A percentile compares a stretch with the other conserved stretches of the same genome.
Conservation (phyloP, 352 stramenopile species). For the Blastocystis sp. region DNA sequence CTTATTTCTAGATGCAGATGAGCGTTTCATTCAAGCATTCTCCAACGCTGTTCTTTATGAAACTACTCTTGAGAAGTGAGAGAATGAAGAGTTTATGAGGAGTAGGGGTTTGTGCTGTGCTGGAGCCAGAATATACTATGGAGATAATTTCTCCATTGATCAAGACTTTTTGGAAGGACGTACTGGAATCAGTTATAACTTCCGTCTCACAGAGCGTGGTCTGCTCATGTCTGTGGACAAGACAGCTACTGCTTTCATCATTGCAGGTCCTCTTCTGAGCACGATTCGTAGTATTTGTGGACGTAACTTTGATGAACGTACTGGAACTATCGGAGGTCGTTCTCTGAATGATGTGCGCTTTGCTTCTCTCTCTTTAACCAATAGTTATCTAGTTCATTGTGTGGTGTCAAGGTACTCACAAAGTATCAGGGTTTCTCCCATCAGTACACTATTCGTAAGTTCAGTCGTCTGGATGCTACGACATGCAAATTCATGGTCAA, state of each 20-base stretch:
- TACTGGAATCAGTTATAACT: constrained; percentile 9
- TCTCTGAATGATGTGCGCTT: neutral
- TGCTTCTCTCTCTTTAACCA: too few relatives aligned
- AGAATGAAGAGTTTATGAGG: neutral
- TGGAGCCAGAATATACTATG: neutral
- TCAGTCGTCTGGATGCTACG: neutral
- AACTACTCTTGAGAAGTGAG: neutral
- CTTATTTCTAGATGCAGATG: neutral
- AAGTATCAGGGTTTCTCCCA: constrained; percentile 35
- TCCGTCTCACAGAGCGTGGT: constrained; percentile 42
- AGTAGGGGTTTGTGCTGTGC: neutral
- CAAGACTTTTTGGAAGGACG: neutral
- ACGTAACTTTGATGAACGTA: neutral
- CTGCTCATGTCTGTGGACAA: constrained; percentile 45
- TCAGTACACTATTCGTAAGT: constrained; percentile 36
- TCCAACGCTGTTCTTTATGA: constrained; percentile 27
- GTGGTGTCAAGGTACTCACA: constrained; percentile 3
- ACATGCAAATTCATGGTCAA: neutral
- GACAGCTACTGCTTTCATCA: constrained; percentile 12
- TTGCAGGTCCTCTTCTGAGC: neutral
- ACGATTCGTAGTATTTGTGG: neutral
- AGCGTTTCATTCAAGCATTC: constrained; percentile 43
- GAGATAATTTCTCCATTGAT: neutral
- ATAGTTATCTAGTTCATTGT: neutral
- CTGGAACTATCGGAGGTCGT: constrained; percentile 3